Percentiles rank a stretch among this genome's conserved stretches.
These are phyloP conservation scores for Wickerhamomyces hampshirensis DNA, from an alignment of 805 yeast genomes.

Conservation along the genomic window DNA sequence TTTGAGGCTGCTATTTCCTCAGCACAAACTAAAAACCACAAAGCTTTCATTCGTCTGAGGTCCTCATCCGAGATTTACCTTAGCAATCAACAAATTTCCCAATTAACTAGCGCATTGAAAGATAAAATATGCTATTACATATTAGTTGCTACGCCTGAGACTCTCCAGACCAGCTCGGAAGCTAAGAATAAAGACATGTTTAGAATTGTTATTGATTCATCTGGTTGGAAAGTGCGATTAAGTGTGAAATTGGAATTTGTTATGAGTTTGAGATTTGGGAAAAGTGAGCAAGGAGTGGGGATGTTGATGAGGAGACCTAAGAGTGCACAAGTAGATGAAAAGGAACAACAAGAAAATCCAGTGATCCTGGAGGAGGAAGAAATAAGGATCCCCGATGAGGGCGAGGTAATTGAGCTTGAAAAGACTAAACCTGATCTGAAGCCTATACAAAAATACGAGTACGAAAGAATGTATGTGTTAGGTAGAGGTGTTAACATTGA, in stretches of 20 bases:
- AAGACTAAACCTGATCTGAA: conserved; percentile 14
- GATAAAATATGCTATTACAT: conserved; percentile 11
- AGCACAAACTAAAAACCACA: conserved; percentile 14
- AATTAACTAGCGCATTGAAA: conserved; percentile 12
- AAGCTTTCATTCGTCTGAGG: conserved; percentile 14
- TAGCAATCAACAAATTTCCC: conserved; percentile 18
- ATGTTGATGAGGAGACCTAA: conserved; percentile 15
- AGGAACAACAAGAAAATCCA: not conserved
- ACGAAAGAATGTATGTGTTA: conserved; percentile 10
- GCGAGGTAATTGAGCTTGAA: conserved; percentile 2
- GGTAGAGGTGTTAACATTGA: conserved; percentile 19
- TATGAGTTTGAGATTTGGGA: conserved; percentile 6
- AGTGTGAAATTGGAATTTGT: conserved; percentile 9
- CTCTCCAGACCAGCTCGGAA: conserved; percentile 4
- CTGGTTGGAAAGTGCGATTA: conserved; percentile 19
- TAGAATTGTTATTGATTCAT: conserved; percentile 6
- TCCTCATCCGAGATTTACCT: conserved; percentile 14
- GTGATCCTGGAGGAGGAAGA: conserved; percentile 11
- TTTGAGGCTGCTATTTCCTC: conserved; percentile 21
- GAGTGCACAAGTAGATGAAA: conserved; percentile 1
- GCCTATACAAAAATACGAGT: conserved; percentile 16
- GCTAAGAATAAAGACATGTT: conserved; percentile 9
- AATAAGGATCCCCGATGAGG: conserved; percentile 18
- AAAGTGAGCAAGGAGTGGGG: conserved; percentile 2
- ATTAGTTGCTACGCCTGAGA: conserved; percentile 13